Base-by-base conservation (phyloP, 495 filamentous ascomycete genomes). In the Tuber aestivum region DNA sequence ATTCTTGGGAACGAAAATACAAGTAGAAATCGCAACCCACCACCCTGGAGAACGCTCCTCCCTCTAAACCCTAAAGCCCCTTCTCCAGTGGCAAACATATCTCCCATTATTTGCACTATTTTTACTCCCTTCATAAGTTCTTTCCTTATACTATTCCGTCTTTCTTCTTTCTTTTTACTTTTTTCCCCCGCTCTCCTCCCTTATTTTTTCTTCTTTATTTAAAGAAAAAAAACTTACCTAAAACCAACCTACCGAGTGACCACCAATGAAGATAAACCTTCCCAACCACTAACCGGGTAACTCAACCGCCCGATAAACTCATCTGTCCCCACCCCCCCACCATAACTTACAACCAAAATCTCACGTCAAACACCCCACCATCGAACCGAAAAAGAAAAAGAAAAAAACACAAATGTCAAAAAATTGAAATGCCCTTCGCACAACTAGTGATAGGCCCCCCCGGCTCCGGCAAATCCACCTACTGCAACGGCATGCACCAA, bases 401-500 rank as follows among this genome's bases (percentile, higher is more conserved):
- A 61, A 27, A 23, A 42, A 21, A 10, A 27, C 0, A 2, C 27
- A 35, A 65, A 65, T 3, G 27, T 12, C n/a, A 32, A 65, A 65
- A 65, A 32, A 65, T 16, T 0, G 16, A 35, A 35, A 65, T 65
- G 56, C 56, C 56, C 56, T 65, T 65, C 12, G 56, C 56, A 14
- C 92, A 95, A 85, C 89, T 99, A 38, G 91, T 97, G 20, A 91
- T 97, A 75, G 95, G 95, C 20, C 93, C 95, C 40, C 95, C 95
- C 12, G 95, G 95, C 77, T 89, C 94, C 38, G 95, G 95, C 27
- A 99, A 99, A 85, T 97, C 94, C 69, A 99, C 95, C 9, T 97
- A 96, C 84, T 97, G 94, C 87, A 92, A 97, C 89, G 95, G 95
- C 79, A 97, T 99, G 93, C 93, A 97, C 80, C 95, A 99, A 86